phyloP scores from a whole-genome alignment of 768 basidiomycete species.

The Russula olivacea region DNA sequence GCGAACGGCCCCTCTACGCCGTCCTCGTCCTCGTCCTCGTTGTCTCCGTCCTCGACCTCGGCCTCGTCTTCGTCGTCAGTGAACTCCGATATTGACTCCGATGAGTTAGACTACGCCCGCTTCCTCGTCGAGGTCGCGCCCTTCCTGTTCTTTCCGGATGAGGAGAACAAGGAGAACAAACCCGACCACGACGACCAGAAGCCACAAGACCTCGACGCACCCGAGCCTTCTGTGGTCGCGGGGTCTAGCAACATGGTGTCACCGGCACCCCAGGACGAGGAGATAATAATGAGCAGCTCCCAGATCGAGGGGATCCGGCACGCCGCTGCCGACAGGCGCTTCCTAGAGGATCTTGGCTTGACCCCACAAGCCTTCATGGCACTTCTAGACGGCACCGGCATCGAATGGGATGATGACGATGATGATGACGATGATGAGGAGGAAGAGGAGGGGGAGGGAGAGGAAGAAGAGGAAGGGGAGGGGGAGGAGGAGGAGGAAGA shows the following conservation, averaged over 20 bases:
- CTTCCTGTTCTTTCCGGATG: neutral
- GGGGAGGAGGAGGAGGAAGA: neutral
- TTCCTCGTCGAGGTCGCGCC: neutral
- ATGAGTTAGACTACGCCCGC: neutral
- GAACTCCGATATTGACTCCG: neutral
- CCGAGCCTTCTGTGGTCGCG: neutral
- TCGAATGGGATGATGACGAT: neutral
- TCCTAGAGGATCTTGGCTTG: conserved; percentile 22
- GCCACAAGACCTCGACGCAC: neutral
- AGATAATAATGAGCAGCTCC: neutral
- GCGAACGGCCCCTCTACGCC: neutral
- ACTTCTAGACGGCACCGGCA: conserved; percentile 8
- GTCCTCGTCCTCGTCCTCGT: neutral
- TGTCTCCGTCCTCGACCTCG: neutral
- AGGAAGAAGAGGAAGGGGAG: neutral
- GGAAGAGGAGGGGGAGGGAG: neutral
- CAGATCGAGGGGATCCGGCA: conserved; percentile 28
- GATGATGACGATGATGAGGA: neutral
- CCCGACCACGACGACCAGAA: neutral
- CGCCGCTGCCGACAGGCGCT: conserved; percentile 25
- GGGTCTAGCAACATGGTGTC: neutral
- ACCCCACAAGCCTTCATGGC: neutral
- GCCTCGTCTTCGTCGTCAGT: too few species aligned
- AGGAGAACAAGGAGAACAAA: neutral
- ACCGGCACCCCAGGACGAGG: neutral